These are phyloP conservation scores for Hippophae gyantsensis DNA, from an alignment of 306 rosid species.

Conservation along the genomic window DNA sequence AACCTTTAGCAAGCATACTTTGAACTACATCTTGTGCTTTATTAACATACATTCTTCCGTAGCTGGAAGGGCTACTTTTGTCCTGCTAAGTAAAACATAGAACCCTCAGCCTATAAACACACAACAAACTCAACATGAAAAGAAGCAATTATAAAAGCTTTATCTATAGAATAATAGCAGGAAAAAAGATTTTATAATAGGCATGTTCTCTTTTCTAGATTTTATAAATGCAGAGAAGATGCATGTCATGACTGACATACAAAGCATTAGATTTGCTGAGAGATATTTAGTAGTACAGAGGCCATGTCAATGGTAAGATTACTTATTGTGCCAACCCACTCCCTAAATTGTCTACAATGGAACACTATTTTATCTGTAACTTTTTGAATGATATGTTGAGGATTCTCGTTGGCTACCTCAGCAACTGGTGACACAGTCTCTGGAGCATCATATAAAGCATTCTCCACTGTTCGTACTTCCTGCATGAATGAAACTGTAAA, in stretches of 20 bases:
- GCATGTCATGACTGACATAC: too few relatives aligned
- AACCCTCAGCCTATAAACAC: conserved; percentile 8
- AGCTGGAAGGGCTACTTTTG: conserved; percentile 26
- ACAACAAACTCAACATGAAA: not conserved
- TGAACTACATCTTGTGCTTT: conserved; percentile 79
- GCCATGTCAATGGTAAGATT: too few relatives aligned
- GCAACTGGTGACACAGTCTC: conserved; percentile 25
- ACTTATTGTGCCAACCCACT: not conserved
- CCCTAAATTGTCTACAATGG: not conserved
- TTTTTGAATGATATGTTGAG: not conserved
- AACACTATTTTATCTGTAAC: not conserved
- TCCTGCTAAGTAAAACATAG: conserved; percentile 33
- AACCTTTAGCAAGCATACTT: conserved; percentile 65
- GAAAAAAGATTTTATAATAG: conserved; percentile 1
- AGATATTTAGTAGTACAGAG: too few relatives aligned
- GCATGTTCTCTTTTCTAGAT: not conserved
- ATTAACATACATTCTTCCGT: conserved; percentile 56
- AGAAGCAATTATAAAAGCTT: not conserved
- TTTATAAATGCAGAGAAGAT: too few relatives aligned
- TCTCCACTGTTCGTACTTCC: conserved; percentile 56
- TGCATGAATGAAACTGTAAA: conserved; percentile 31
- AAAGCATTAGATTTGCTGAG: too few relatives aligned
- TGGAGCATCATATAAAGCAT: conserved; percentile 41
- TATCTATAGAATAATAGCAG: conserved; percentile 2
- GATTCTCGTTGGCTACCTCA: conserved; percentile 39